Evolutionary conservation across 2,329 filamentous ascomycete genomes (phyloP), one percentile per base, ranked within the genome.

Genomic region (Fusarium udum): DNA sequence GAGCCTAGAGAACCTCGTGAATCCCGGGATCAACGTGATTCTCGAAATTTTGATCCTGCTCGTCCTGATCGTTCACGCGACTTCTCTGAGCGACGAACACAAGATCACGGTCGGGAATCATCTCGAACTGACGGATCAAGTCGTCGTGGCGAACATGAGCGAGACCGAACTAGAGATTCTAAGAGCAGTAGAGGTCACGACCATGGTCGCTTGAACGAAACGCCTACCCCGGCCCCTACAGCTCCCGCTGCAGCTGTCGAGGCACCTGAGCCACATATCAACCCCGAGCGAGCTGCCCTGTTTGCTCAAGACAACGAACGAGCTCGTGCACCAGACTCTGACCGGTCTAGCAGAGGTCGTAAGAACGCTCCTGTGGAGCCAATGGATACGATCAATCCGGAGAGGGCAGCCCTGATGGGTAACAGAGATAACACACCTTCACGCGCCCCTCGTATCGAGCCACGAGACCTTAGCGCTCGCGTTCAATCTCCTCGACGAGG

Each of bases 231-330:
- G 20, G 48, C 79, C 36, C 60, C 80, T n/a, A 77, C 82, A 4
- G 55, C 61, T 1, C 66, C 71, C 20, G 73, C 81, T 40, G 61
- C 80, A 40, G 66, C 65, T 20, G 36, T 71, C 8, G 77, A 79
- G 9, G 49, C 74, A 8, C 78, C 81, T 24, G 88, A 87, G 16
- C 86, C 87, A 13, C 81, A 82, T 14, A 87, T 90, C 75, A 89
- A 90, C 68, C 87, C 88, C 3, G 87, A 89, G 58, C 84, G 88
- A 64, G 87, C 87, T 36, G 84, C 87, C 14, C 80, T 88, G 10
- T 84, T 89, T 58, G 82, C 82, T 2, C 75, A 83, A 67, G 81
- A 84, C 26, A 61, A 71, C 36, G 78, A 80, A 28, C 74, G 78
- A 34, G 39, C 73, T 36, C 77, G 80, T n/a, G 75, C 69, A 26